Evolutionary conservation across 2,329 filamentous ascomycete species (phyloP), one percentile per base, ranked within the genome.

Genomic region (Fusarium succisae): DNA sequence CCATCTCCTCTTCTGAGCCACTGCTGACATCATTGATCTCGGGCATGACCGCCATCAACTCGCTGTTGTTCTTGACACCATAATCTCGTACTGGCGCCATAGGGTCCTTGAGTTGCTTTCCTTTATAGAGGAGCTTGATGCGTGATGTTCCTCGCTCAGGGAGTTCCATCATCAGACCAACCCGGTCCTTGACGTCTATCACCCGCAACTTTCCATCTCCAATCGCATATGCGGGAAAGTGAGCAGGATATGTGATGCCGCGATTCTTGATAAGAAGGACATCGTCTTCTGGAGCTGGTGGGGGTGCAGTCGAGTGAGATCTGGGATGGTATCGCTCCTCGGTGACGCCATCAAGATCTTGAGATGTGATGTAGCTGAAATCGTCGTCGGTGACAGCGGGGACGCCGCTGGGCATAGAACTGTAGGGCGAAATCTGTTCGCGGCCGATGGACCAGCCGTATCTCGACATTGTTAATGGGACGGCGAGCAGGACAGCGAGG

Each of bases 341-440:
- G 70, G 74, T 80, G 70, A 79, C 79, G 79, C 84, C 82, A 69
- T 89, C 86, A 44, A 95, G 82, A 78, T 95, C 93, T 77, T 93
- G 90, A 35, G 91, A 91, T n/a, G 93, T 94, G 79, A 95, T 95
- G 84, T 96, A 95, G 80, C 90, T 92, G 81, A 91, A 96, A 83
- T 95, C 93, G 39, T 92, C 89, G 75, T 94, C 92, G 76, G 90
- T 93, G 68, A 95, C 91, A 73, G 91, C 87, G 38, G 91, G 89
- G 15, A 87, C 82, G 47, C 86, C 84, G 51, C 84, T 84, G 43
- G 84, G 81, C 67, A 83, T 79, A 39, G 87, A 87, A 66, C 82
- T 82, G 76, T 86, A 90, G n/a, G 87, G 87, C 55, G 87, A 90
- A 69, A 89, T 79, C 65, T 83, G 83, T 55, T 85, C 84, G 69